Evolutionary conservation across 2,329 filamentous ascomycete genomes (phyloP).

Genomic region (Microdochium bolleyi): DNA sequence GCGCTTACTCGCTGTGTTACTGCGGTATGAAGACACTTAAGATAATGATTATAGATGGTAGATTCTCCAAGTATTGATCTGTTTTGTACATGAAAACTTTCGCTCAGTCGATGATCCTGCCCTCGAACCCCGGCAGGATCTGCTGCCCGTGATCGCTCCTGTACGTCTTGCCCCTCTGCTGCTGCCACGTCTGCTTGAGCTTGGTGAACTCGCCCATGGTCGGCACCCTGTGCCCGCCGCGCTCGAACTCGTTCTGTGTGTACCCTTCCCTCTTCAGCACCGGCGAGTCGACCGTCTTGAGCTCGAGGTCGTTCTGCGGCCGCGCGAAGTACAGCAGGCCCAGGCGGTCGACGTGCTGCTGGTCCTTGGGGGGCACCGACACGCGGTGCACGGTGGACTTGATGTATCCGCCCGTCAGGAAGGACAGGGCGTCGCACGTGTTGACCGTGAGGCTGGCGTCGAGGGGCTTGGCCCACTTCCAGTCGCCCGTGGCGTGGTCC

Average conservation of each 20-base stretch:
- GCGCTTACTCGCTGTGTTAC: no score
- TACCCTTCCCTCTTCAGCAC: conserved; percentile 23
- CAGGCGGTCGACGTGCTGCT: conserved; percentile 35
- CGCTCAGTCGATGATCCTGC: conserved; percentile 8
- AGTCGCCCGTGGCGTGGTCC: conserved; percentile 29
- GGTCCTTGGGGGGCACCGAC: conserved; percentile 28
- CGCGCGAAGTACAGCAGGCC: conserved; percentile 44
- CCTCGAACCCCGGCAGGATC: conserved; percentile 25
- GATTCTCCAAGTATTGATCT: not conserved
- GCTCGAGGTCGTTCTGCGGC: conserved; percentile 26
- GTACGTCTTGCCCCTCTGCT: conserved; percentile 17
- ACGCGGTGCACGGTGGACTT: conserved; percentile 26
- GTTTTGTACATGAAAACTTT: no score
- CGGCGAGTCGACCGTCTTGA: conserved; percentile 28
- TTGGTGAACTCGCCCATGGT: conserved; percentile 28
- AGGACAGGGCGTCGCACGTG: conserved; percentile 34
- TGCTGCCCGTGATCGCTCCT: conserved; percentile 18
- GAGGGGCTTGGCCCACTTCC: conserved; percentile 36
- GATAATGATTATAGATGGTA: not conserved
- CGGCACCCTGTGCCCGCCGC: conserved; percentile 18
- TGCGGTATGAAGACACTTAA: not conserved
- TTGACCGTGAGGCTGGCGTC: conserved; percentile 40
- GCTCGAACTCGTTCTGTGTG: conserved; percentile 28
- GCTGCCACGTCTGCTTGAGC: conserved; percentile 28
- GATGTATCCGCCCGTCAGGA: conserved; percentile 36